Conservation (phyloP, 257 asterid genomes). For the Nicotiana paniculata region DNA sequence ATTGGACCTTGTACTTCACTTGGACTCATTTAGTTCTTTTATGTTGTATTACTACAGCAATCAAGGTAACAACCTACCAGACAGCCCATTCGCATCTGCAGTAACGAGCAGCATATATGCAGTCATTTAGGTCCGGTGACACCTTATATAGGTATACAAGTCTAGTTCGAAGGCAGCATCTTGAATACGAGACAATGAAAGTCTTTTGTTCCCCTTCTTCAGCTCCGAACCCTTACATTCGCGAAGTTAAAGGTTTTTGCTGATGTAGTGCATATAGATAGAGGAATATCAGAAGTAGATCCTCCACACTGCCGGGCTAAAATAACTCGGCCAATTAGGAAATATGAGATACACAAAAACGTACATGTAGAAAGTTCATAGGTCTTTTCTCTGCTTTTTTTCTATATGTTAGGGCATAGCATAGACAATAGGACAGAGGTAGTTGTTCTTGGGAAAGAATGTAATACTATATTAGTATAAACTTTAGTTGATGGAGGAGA, state of each 20-base stretch:
- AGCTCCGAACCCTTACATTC: conserved; percentile 7
- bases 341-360: conserved; percentile 24
- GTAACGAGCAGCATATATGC: conserved; percentile 46
- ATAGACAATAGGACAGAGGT: conserved; percentile 14
- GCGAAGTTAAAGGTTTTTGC: conserved; percentile 25
- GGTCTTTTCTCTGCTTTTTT: conserved; percentile 6
- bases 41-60: conserved; percentile 25
- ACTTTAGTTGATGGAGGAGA: not conserved
- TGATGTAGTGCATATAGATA: conserved; percentile 19
- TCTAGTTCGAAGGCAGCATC: conserved; percentile 20
- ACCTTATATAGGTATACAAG: conserved; percentile 23
- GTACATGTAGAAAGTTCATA: conserved; percentile 26
- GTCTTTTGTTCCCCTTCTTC: conserved; percentile 6
- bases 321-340: conserved; percentile 1
- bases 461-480: not conserved
- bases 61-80: conserved; percentile 61
- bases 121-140: conserved; percentile 32
- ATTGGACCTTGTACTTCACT: not conserved
- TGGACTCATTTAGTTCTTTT: not conserved
- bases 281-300: conserved; percentile 18
- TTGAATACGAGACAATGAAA: conserved; percentile 27
- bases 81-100: conserved; percentile 56
- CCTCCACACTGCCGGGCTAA: conserved; percentile 23
- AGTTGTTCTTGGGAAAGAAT: not conserved
- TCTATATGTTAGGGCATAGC: not conserved